phyloP scores from a whole-genome alignment of 768 basidiomycete species.

The Termitomyces heimii region DNA sequence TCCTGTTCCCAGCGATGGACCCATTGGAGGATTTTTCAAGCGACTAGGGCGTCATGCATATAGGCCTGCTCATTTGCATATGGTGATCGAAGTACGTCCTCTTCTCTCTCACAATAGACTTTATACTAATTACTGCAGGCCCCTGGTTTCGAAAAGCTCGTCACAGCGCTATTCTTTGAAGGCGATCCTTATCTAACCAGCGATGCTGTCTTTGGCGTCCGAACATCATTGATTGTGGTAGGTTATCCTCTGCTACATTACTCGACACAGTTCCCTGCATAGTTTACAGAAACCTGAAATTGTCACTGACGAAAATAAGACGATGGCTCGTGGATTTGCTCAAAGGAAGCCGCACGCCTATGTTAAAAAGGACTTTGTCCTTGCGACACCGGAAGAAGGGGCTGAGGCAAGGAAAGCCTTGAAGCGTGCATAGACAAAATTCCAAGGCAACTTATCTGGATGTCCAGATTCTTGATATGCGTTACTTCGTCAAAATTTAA shows the following conservation, averaged over 20 bases:
- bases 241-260: constrained; percentile 17
- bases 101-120: neutral
- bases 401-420: constrained; percentile 22
- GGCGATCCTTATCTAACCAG: constrained; percentile 61
- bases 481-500: neutral
- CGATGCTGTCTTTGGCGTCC: constrained; percentile 81
- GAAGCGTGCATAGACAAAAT: neutral
- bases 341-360: constrained; percentile 32
- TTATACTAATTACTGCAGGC: constrained; percentile 30
- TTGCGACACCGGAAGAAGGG: constrained; percentile 35
- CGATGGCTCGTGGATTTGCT: constrained; percentile 48
- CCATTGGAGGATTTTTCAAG: constrained; percentile 59
- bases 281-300: constrained; percentile 40
- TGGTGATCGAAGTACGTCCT: constrained; percentile 51
- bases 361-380: constrained; percentile 34
- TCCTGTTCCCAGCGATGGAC: constrained; percentile 74
- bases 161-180: constrained; percentile 71
- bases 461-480: neutral
- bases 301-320: constrained; percentile 47
- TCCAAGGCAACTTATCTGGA: neutral
- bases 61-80: constrained; percentile 76
- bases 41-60: constrained; percentile 63
- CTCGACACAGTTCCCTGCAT: neutral
- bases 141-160: constrained; percentile 64
- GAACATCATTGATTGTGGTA: constrained; percentile 72